phyloP scores from a whole-genome alignment of 2,329 filamentous ascomycete genomes.

The Aspergillus aculeatinus region DNA sequence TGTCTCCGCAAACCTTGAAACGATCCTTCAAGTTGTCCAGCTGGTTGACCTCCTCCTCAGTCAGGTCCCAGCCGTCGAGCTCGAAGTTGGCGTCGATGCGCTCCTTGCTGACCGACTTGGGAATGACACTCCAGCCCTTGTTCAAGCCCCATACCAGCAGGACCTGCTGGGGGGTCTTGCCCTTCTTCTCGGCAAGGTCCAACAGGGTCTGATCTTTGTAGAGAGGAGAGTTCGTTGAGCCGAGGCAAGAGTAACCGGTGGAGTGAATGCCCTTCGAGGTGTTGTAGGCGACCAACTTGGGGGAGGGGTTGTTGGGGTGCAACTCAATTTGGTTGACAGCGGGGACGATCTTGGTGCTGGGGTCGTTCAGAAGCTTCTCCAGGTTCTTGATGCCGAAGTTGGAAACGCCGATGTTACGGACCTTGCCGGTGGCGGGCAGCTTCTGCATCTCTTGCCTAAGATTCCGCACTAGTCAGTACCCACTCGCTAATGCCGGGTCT shows the following conservation, averaged over 20 bases:
- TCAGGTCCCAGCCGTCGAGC: constrained; percentile 72
- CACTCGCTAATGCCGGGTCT: constrained; percentile 30
- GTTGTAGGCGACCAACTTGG: constrained; percentile 51
- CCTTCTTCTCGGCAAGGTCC: constrained; percentile 55
- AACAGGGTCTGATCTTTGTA: constrained; percentile 55
- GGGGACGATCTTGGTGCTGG: constrained; percentile 56
- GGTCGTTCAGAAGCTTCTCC: constrained; percentile 69
- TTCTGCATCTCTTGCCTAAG: constrained; percentile 54
- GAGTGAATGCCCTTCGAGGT: constrained; percentile 55
- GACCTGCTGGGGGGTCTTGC: constrained; percentile 56
- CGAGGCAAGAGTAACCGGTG: constrained; percentile 57
- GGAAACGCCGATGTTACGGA: constrained; percentile 78
- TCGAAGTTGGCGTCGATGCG: constrained; percentile 77
- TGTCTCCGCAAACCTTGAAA: constrained; percentile 79
- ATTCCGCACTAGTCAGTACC: constrained; percentile 66
- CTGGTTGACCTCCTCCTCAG: constrained; percentile 67
- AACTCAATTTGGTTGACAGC: constrained; percentile 56
- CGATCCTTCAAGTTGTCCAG: constrained; percentile 68
- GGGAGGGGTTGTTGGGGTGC: constrained; percentile 71
- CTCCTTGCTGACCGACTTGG: constrained; percentile 73
- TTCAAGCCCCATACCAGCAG: constrained; percentile 72
- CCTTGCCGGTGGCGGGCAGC: constrained; percentile 56
- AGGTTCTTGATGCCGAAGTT: constrained; percentile 83
- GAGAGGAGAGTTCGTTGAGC: constrained; percentile 54
- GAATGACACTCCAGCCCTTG: constrained; percentile 79